Percentiles rank a stretch among this genome's conserved stretches.
Conservation (phyloP, 306 rosid species). For the Acacia melanoxylon region DNA sequence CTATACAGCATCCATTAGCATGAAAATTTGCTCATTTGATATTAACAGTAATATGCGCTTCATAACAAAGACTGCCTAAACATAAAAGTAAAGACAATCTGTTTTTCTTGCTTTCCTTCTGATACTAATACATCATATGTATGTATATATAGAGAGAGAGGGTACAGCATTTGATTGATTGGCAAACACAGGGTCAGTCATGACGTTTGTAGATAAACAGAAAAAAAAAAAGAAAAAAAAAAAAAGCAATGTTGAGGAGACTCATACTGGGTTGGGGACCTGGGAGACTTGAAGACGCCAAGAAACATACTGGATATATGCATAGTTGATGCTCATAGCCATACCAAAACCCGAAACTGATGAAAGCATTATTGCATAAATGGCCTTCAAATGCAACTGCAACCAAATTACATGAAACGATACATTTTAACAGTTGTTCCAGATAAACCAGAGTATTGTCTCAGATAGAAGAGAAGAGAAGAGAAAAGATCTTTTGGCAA, state of each 20-base stretch:
- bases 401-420: slow-evolving; percentile 31
- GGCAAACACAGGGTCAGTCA: slow-evolving; percentile 16
- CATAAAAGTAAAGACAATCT: background rate
- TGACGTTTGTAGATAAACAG: slow-evolving; percentile 13
- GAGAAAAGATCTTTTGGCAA: background rate
- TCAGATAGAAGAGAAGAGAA: slow-evolving; percentile 9
- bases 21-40: background rate
- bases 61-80: background rate
- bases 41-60: background rate
- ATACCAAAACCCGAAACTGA: slow-evolving; percentile 76
- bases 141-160: background rate
- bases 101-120: slow-evolving; percentile 23
- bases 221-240: background rate
- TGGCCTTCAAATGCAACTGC: slow-evolving; percentile 74
- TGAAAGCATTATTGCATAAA: slow-evolving; percentile 74
- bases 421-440: background rate
- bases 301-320: slow-evolving; percentile 55
- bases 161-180: slow-evolving; percentile 7
- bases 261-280: slow-evolving; percentile 56
- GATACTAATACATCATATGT: slow-evolving; percentile 19
- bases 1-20: background rate
- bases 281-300: slow-evolving; percentile 72
- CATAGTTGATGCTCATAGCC: slow-evolving; percentile 72
- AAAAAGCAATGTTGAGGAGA: slow-evolving; percentile 10
- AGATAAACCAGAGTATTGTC: background rate